Evolutionary conservation across 768 basidiomycete species (phyloP).

Genomic region (Suillus spraguei): DNA sequence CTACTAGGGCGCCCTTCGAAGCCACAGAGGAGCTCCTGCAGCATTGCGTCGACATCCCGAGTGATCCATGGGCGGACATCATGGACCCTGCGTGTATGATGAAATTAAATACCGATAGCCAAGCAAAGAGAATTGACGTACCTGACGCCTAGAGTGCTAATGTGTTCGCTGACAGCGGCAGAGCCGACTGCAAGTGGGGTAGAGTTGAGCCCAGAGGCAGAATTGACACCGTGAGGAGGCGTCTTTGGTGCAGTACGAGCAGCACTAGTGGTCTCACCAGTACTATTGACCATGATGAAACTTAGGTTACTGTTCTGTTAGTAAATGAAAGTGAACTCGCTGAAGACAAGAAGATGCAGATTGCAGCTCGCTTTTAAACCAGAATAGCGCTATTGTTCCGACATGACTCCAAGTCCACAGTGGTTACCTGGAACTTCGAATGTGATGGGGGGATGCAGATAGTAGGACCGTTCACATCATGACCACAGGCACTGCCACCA

Average conservation of each 20-base stretch:
- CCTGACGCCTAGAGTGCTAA: background rate
- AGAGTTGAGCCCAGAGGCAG: background rate
- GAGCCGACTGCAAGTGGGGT: background rate
- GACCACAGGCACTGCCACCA: background rate
- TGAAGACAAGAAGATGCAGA: background rate
- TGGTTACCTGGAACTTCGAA: background rate
- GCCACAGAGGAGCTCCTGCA: slow-evolving; percentile 5
- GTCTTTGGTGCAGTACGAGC: background rate
- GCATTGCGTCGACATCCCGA: background rate
- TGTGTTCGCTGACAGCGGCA: background rate
- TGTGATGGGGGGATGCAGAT: background rate
- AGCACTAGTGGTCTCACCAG: too few relatives aligned
- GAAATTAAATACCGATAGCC: background rate
- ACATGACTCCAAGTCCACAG: background rate
- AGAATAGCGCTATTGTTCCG: background rate
- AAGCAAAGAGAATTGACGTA: background rate
- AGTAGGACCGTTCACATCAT: background rate
- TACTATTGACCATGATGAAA: background rate
- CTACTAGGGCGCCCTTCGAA: background rate
- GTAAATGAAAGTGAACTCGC: background rate
- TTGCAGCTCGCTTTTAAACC: background rate
- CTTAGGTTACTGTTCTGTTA: background rate
- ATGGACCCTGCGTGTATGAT: background rate
- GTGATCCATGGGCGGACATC: background rate
- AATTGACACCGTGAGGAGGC: background rate